phyloP scores from a whole-genome alignment of 2,329 filamentous ascomycete species.

The Xylariales sp. region DNA sequence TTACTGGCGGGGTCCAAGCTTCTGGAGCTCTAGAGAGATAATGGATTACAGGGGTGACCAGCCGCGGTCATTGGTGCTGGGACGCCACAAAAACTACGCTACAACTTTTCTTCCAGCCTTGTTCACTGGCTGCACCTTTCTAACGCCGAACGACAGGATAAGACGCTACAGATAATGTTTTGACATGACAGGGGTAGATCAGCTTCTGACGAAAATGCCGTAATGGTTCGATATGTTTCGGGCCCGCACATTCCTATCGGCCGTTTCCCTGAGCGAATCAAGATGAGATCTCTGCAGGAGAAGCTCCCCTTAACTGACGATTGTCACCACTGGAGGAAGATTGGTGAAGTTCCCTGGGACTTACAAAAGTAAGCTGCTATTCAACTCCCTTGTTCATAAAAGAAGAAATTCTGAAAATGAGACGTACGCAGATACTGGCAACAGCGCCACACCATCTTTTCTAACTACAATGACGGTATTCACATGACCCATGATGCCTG shows the following conservation, averaged over 20 bases:
- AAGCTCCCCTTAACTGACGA: constrained; percentile 52
- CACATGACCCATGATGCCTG: constrained; percentile 91
- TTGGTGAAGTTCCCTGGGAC: constrained; percentile 72
- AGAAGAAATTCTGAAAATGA: no score
- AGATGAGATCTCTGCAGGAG: constrained; percentile 38
- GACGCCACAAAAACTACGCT: no score
- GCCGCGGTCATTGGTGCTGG: background rate
- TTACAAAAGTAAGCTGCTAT: constrained; percentile 75
- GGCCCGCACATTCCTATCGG: background rate
- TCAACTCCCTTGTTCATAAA: background rate
- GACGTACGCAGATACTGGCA: constrained; percentile 88
- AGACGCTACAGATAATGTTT: no score
- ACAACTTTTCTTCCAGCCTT: background rate
- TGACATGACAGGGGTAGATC: background rate
- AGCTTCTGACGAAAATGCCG: no score
- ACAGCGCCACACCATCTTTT: constrained; percentile 84
- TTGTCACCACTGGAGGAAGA: constrained; percentile 70
- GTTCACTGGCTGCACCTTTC: no score
- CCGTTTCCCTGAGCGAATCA: constrained; percentile 8
- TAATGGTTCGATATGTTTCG: constrained; percentile 6
- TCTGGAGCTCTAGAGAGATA: background rate
- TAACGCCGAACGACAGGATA: no score
- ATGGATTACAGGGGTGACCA: no score
- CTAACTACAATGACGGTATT: constrained; percentile 80
- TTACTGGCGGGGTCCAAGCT: background rate